A percentile compares a stretch with the other conserved stretches of the same genome.
These are phyloP conservation scores for Neocucurbitaria cava DNA, from an alignment of 2,329 filamentous ascomycete genomes.

Conservation along the genomic window DNA sequence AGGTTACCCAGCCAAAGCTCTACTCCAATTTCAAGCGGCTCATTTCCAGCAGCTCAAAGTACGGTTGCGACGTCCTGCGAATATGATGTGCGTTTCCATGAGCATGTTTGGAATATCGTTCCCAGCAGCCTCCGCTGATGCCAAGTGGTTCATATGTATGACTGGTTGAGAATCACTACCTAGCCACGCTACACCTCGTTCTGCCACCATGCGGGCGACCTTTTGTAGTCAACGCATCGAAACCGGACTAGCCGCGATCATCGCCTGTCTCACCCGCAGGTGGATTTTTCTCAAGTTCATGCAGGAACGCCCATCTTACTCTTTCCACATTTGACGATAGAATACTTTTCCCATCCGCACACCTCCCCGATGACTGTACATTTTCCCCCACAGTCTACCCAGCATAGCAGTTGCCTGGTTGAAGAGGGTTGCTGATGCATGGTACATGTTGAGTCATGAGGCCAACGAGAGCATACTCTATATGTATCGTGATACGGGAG, in stretches of 20 bases:
- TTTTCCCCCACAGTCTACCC: slow-evolving; percentile 19
- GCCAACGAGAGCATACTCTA: slow-evolving; percentile 80
- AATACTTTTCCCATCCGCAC: too few species aligned
- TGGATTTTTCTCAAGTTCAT: neutral
- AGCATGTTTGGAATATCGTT: neutral
- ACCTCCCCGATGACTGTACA: slow-evolving; percentile 37
- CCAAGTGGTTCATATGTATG: neutral
- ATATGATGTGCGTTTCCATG: neutral
- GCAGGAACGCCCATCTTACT: neutral
- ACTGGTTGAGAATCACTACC: slow-evolving; percentile 6
- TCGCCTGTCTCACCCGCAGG: neutral
- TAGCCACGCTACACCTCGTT: neutral
- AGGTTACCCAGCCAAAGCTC: neutral
- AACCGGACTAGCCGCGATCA: slow-evolving; percentile 8
- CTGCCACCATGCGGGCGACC: neutral
- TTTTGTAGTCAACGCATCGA: neutral
- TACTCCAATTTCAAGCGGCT: too few species aligned
- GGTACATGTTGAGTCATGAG: slow-evolving; percentile 71
- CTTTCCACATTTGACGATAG: too few species aligned
- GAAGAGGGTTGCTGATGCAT: slow-evolving; percentile 60
- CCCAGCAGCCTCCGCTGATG: neutral
- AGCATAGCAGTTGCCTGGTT: slow-evolving; percentile 52
- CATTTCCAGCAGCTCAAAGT: neutral
- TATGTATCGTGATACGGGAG: slow-evolving; percentile 74
- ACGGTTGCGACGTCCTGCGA: neutral